phyloP scores from a whole-genome alignment of 345 rosid genomes.

The Melaleuca quinquenervia region DNA sequence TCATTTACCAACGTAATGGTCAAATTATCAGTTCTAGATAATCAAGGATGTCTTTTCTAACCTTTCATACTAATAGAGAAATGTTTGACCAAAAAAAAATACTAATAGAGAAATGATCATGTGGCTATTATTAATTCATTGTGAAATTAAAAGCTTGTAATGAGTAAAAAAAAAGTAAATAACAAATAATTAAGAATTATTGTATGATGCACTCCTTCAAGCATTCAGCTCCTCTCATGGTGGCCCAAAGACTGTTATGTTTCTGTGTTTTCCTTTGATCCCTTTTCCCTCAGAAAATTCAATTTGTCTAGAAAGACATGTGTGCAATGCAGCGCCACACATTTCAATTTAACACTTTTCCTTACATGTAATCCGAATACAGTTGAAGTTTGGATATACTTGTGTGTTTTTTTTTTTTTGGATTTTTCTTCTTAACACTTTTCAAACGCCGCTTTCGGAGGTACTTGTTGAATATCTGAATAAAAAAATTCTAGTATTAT shows the following conservation, averaged over 20 bases:
- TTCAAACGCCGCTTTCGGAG: neutral
- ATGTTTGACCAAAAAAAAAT: too few relatives aligned
- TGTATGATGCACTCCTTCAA: too few relatives aligned
- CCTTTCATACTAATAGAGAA: neutral
- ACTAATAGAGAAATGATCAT: too few relatives aligned
- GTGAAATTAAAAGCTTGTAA: too few relatives aligned
- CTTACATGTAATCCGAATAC: neutral
- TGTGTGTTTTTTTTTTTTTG: neutral
- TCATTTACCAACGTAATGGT: neutral
- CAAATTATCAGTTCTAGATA: neutral
- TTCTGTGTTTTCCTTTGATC: neutral
- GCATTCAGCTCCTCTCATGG: too few relatives aligned
- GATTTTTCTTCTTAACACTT: neutral
- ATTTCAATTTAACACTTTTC: neutral
- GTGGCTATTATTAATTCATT: too few relatives aligned
- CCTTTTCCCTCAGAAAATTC: neutral
- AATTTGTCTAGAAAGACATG: neutral
- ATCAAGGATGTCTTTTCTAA: neutral
- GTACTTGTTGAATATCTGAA: neutral
- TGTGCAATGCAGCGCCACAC: neutral
- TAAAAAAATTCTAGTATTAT: neutral
- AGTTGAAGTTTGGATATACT: neutral
- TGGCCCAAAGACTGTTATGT: too few relatives aligned
- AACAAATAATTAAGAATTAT: too few relatives aligned
- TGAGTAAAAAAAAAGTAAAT: too few relatives aligned